These are phyloP conservation scores for Pythium chondricola DNA, from an alignment of 352 stramenopile genomes.

Conservation along the genomic window DNA sequence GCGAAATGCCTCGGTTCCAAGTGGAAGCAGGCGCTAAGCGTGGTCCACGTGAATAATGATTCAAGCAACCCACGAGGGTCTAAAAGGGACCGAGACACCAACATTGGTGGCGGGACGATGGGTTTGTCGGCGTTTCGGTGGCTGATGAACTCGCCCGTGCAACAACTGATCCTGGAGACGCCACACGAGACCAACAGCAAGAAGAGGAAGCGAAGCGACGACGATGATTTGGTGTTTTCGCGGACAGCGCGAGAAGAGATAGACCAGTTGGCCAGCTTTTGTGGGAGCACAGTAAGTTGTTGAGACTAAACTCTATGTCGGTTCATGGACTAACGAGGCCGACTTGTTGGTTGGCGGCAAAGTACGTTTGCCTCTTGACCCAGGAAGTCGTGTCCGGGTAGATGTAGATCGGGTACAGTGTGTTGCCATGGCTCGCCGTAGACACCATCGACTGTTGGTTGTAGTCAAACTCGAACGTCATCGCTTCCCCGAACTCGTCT, in stretches of 20 bases:
- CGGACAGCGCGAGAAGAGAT: not conserved
- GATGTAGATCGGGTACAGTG: slow-evolving; percentile 69
- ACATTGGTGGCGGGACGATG: slow-evolving; percentile 17
- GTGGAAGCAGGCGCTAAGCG: not conserved
- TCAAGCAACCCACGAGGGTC: slow-evolving; percentile 5
- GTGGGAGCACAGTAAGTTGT: not conserved
- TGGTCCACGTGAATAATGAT: slow-evolving; percentile 1
- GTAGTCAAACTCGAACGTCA: slow-evolving; percentile 79
- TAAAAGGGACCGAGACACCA: slow-evolving; percentile 16
- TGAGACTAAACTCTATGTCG: not conserved
- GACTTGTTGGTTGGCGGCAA: slow-evolving; percentile 34
- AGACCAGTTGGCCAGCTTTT: not conserved
- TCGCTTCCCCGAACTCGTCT: slow-evolving; percentile 52
- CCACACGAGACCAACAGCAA: not conserved
- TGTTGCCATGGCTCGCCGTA: slow-evolving; percentile 39
- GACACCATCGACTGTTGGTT: slow-evolving; percentile 70
- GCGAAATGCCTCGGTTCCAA: slow-evolving; percentile 2
- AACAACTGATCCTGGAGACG: slow-evolving; percentile 23
- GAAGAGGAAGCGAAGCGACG: not conserved
- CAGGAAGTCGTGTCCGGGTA: slow-evolving; percentile 63
- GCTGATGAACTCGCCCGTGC: slow-evolving; percentile 14
- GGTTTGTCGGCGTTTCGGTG: slow-evolving; percentile 6
- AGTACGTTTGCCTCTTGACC: slow-evolving; percentile 48
- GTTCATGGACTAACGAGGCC: slow-evolving; percentile 24
- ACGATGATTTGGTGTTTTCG: not conserved